Conservation (phyloP, 176 grass and related monocot genomes). For the Eremochloa ophiuroides region DNA sequence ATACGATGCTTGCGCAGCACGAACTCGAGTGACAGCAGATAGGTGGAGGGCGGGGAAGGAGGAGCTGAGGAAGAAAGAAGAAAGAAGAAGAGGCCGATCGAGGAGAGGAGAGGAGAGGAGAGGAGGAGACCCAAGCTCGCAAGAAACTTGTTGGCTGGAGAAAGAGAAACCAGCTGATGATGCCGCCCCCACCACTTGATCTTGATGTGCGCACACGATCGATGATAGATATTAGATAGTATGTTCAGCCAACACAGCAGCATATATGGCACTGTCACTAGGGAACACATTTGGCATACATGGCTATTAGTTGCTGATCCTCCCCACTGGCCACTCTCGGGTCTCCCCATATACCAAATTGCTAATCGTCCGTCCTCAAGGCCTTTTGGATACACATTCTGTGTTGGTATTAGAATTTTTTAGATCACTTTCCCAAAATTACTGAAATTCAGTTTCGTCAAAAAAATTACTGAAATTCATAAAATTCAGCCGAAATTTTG, state of each 20-base stretch:
- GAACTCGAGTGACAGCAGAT: background rate
- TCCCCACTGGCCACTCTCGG: background rate
- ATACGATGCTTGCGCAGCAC: constrained; percentile 37
- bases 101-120: constrained; percentile 6
- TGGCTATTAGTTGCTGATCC: background rate
- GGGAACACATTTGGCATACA: constrained; percentile 1
- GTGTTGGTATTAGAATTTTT: too few species aligned
- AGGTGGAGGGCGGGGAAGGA: background rate
- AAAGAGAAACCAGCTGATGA: background rate
- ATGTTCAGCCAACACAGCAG: background rate
- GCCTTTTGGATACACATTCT: too few species aligned
- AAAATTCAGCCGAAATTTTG: too few species aligned
- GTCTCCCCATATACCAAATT: too few species aligned
- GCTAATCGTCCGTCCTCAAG: too few species aligned
- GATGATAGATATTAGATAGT: background rate
- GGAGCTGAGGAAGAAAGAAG: background rate
- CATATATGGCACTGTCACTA: constrained; percentile 21
- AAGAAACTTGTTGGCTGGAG: constrained; percentile 31
- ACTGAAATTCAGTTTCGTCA: too few species aligned
- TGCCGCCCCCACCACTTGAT: background rate
- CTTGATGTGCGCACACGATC: background rate
- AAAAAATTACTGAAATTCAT: too few species aligned
- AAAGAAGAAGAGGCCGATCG: background rate
- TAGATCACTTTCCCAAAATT: too few species aligned
- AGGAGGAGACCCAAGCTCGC: constrained; percentile 41